Evolutionary conservation across 1,284 basidiomycete genomes (phyloP).

Genomic region (Ceratobasidium sp.): DNA sequence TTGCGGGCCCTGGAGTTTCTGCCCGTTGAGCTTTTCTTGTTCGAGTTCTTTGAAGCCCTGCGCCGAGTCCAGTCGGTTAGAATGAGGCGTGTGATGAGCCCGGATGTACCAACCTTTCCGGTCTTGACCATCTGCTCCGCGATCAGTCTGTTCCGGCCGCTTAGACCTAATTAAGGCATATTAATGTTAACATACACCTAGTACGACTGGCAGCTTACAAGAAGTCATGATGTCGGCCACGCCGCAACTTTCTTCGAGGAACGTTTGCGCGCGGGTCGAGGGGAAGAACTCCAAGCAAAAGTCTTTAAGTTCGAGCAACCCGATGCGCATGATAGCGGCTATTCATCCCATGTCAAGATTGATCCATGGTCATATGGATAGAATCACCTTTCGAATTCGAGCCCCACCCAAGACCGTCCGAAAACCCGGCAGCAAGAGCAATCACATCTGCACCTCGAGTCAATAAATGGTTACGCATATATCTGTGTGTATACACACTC

Average conservation of each 20-base stretch:
- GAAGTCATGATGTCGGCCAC: constrained; percentile 64
- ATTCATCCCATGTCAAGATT: neutral
- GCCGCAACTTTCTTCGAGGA: constrained; percentile 62
- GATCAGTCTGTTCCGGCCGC: constrained; percentile 61
- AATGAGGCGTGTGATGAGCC: constrained; percentile 18
- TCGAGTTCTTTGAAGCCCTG: constrained; percentile 60
- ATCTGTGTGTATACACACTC: constrained; percentile 45
- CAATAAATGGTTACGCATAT: neutral
- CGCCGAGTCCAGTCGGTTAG: constrained; percentile 48
- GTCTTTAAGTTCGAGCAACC: constrained; percentile 58
- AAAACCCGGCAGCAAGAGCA: constrained; percentile 57
- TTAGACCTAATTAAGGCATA: constrained; percentile 52
- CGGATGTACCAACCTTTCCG: constrained; percentile 56
- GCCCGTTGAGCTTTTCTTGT: constrained; percentile 61
- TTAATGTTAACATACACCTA: neutral
- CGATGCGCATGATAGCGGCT: constrained; percentile 62
- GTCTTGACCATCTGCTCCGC: constrained; percentile 58
- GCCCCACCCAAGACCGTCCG: constrained; percentile 56
- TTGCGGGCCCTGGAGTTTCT: constrained; percentile 62
- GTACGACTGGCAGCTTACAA: constrained; percentile 19
- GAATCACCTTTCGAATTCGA: constrained; percentile 56
- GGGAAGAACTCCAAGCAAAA: constrained; percentile 64
- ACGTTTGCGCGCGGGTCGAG: constrained; percentile 57
- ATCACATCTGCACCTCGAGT: constrained; percentile 51
- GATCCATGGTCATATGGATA: neutral